These are phyloP conservation scores for Fusarium torreyae DNA, from an alignment of 2,329 filamentous ascomycete genomes.

Conservation along the genomic window DNA sequence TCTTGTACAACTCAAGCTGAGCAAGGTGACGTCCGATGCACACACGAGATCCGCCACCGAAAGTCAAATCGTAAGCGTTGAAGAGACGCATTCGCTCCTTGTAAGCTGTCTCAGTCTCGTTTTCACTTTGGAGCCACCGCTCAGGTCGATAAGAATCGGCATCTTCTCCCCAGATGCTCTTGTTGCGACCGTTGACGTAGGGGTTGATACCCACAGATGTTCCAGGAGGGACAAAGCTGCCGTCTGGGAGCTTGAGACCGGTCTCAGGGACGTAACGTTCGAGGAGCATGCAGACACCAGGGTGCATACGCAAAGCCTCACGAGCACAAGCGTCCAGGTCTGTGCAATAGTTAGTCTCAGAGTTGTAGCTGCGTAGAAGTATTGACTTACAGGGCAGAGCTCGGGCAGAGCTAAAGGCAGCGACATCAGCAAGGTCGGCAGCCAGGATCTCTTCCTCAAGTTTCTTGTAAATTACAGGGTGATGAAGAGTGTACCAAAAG, in stretches of 20 bases:
- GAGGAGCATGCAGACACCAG: constrained; percentile 60
- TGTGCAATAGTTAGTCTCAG: background rate
- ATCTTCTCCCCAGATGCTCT: constrained; percentile 61
- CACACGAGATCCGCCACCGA: constrained; percentile 54
- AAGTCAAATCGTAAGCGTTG: constrained; percentile 56
- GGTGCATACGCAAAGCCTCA: constrained; percentile 65
- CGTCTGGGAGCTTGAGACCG: constrained; percentile 55
- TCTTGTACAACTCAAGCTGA: constrained; percentile 55
- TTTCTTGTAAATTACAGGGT: constrained; percentile 48
- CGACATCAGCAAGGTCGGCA: constrained; percentile 28
- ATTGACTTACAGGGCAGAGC: constrained; percentile 38
- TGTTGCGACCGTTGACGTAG: constrained; percentile 59
- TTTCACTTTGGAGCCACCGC: constrained; percentile 59
- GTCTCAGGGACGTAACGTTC: constrained; percentile 62
- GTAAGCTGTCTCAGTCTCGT: constrained; percentile 46
- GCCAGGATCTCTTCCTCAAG: constrained; percentile 30
- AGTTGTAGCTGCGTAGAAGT: no score
- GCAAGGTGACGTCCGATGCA: constrained; percentile 57
- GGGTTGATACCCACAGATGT: constrained; percentile 61
- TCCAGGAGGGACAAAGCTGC: constrained; percentile 54
- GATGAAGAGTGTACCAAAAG: constrained; percentile 57
- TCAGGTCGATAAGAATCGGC: constrained; percentile 63
- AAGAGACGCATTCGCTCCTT: constrained; percentile 53
- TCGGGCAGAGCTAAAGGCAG: constrained; percentile 32
- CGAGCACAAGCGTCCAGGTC: constrained; percentile 62